Percentiles rank a stretch among this genome's conserved stretches.
These are phyloP conservation scores for Aspergillus carlsbadensis DNA, from an alignment of 495 filamentous ascomycete species.

Conservation along the genomic window DNA sequence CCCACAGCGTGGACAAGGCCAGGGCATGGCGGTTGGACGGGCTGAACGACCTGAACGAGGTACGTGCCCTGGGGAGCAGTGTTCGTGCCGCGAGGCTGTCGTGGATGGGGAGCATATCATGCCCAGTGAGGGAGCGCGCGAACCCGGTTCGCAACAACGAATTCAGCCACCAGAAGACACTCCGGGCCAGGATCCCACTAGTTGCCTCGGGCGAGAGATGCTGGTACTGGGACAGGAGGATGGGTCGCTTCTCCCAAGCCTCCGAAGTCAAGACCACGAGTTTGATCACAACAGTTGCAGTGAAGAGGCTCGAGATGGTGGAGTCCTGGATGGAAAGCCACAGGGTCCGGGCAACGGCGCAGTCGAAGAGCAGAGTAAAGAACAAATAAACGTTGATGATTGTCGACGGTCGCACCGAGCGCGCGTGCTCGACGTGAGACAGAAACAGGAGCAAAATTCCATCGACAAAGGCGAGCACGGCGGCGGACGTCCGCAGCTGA, in stretches of 20 bases:
- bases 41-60: constrained; percentile 29
- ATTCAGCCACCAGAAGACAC: constrained; percentile 58
- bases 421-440: constrained; percentile 19
- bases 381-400: constrained; percentile 20
- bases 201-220: constrained; percentile 51
- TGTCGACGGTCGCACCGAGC: constrained; percentile 22
- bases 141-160: constrained; percentile 47
- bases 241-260: constrained; percentile 46
- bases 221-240: constrained; percentile 37
- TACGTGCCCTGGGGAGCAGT: background rate
- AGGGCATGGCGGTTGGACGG: constrained; percentile 35
- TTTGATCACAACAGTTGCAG: constrained; percentile 31
- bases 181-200: constrained; percentile 44
- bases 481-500: background rate
- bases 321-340: background rate
- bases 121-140: constrained; percentile 34
- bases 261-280: constrained; percentile 46
- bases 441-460: background rate
- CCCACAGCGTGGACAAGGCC: background rate
- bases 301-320: background rate
- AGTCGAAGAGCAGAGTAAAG: constrained; percentile 32
- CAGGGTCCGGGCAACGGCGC: constrained; percentile 18
- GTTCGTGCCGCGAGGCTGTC: constrained; percentile 26
- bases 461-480: background rate
- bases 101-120: constrained; percentile 42